These are phyloP conservation scores for Lanmaoa pseudosensibilis DNA, from an alignment of 768 basidiomycete genomes.

Conservation along the genomic window DNA sequence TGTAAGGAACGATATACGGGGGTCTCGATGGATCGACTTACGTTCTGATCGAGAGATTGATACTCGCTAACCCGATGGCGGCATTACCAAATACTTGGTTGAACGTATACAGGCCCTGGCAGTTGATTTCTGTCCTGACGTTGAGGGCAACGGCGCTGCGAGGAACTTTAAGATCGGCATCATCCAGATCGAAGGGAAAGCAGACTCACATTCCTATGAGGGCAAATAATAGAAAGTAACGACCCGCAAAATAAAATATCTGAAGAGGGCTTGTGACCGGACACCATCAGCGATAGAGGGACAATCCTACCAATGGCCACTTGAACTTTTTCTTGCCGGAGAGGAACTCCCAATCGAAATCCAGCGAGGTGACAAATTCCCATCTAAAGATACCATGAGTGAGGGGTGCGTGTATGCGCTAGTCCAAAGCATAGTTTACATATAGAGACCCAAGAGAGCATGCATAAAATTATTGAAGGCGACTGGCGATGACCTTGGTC, in stretches of 20 bases:
- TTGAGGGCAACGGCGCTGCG: conserved; percentile 57
- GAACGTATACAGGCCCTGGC: conserved; percentile 69
- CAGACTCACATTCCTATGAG: conserved; percentile 65
- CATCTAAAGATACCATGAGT: conserved; percentile 41
- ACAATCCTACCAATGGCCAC: conserved; percentile 60
- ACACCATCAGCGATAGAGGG: neutral
- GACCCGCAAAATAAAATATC: conserved; percentile 70
- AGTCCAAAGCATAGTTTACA: conserved; percentile 39
- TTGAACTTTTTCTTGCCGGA: conserved; percentile 55
- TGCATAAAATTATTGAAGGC: conserved; percentile 58
- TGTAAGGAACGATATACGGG: neutral
- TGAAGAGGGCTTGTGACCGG: conserved; percentile 23
- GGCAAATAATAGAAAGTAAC: conserved; percentile 64
- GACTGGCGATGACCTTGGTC: conserved; percentile 13
- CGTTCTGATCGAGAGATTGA: conserved; percentile 71
- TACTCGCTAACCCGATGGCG: conserved; percentile 66
- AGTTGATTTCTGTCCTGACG: conserved; percentile 58
- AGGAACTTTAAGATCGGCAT: neutral
- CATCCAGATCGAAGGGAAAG: neutral
- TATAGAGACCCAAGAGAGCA: conserved; percentile 56
- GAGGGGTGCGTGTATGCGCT: conserved; percentile 9
- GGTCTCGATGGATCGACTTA: conserved; percentile 33
- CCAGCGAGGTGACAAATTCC: conserved; percentile 63
- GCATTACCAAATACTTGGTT: conserved; percentile 66
- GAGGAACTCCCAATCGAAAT: conserved; percentile 66